A percentile compares a stretch with the other conserved stretches of the same genome.
Conservation (phyloP, 1,284 basidiomycete genomes). For the Cutaneotrichosporon sp. region DNA sequence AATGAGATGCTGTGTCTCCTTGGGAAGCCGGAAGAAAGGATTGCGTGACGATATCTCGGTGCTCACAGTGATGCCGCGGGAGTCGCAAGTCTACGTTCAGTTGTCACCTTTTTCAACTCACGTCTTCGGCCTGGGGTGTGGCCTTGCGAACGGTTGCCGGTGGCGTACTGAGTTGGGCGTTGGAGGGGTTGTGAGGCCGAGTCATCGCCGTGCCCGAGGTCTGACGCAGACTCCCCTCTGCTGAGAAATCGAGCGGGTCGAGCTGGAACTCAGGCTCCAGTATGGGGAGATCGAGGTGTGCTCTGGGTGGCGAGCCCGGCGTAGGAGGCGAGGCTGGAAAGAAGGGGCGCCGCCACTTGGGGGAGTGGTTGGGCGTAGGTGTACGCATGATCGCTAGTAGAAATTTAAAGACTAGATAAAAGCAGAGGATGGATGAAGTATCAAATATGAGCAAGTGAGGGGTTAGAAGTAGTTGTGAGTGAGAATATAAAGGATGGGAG, state of each 20-base stretch:
- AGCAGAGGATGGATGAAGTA: not conserved
- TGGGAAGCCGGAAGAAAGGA: not conserved
- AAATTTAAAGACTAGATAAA: not conserved
- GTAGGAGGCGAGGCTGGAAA: not conserved
- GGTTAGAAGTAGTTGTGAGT: constrained; percentile 5
- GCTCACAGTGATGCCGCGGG: too few species aligned
- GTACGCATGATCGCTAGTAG: not conserved
- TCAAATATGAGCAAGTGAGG: not conserved
- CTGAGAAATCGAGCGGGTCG: not conserved
- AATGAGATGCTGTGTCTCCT: too few species aligned
- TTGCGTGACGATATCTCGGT: too few species aligned
- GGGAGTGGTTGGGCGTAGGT: not conserved
- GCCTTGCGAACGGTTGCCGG: too few species aligned
- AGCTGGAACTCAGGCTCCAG: not conserved
- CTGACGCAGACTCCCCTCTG: not conserved
- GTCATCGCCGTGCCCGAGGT: not conserved
- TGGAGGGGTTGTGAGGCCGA: not conserved
- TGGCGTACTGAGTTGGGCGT: too few species aligned
- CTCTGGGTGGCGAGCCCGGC: not conserved
- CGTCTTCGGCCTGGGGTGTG: too few species aligned
- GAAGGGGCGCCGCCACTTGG: not conserved
- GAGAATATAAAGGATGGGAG: not conserved
- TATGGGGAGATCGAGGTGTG: not conserved
- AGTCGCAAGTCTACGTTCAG: too few species aligned
- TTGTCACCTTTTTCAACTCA: too few species aligned